Percentiles rank a stretch among this genome's conserved stretches.
phyloP scores from a whole-genome alignment of 2,329 filamentous ascomycete species.

The Trichoderma sp. region DNA sequence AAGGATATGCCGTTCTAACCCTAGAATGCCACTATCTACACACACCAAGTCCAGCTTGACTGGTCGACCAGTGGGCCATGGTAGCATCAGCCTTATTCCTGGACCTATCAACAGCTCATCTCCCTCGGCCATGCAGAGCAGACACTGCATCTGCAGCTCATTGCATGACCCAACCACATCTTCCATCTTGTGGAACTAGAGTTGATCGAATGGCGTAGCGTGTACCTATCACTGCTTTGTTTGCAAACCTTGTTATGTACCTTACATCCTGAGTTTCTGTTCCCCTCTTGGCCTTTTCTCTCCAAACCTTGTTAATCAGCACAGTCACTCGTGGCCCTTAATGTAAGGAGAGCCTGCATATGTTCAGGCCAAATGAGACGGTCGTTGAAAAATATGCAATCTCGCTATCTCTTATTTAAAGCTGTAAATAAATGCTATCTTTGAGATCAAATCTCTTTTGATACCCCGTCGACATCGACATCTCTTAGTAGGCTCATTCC shows the following conservation, averaged over 20 bases:
- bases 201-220: neutral
- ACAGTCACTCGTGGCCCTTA: neutral
- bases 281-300: neutral
- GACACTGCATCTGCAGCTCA: slow-evolving; percentile 2
- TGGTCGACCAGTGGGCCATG: neutral
- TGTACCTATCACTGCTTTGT: neutral
- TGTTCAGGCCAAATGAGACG: neutral
- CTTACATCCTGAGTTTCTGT: neutral
- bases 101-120: neutral
- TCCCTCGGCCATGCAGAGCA: neutral
- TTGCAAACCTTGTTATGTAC: neutral
- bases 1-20: neutral
- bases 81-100: neutral
- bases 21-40: neutral
- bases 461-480: neutral
- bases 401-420: neutral
- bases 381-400: neutral
- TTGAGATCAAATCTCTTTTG: neutral
- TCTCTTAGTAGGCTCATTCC: neutral
- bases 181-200: neutral
- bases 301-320: neutral
- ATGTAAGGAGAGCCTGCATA: neutral
- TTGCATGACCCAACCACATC: neutral
- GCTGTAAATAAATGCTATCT: neutral
- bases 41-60: neutral